Percentiles rank a stretch among this genome's conserved stretches.
phyloP scores from a whole-genome alignment of 2,329 filamentous ascomycete genomes.

The Plectosphaerella plurivora region DNA sequence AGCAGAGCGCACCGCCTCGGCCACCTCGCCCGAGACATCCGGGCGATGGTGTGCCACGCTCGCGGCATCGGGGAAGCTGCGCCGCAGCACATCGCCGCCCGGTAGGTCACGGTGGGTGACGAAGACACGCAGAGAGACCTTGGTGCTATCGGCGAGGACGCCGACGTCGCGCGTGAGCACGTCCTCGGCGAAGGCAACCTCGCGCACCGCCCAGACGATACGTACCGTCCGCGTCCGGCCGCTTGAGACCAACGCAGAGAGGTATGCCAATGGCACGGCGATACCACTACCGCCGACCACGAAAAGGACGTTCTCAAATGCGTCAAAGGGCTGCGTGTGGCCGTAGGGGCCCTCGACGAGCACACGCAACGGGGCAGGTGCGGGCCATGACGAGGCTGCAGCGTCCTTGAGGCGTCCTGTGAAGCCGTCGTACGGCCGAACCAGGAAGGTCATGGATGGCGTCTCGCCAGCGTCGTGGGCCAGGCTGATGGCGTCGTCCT shows the following conservation, averaged over 20 bases:
- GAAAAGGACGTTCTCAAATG: slow-evolving; percentile 34
- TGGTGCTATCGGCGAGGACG: slow-evolving; percentile 18
- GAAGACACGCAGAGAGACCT: slow-evolving; percentile 30
- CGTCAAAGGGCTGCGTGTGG: slow-evolving; percentile 28
- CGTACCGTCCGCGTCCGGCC: slow-evolving; percentile 18
- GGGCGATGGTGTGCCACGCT: slow-evolving; percentile 22
- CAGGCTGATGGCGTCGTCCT: not conserved
- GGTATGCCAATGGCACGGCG: slow-evolving; percentile 35
- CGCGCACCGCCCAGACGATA: slow-evolving; percentile 39
- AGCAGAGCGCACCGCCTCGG: slow-evolving; percentile 15
- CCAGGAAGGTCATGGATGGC: slow-evolving; percentile 34
- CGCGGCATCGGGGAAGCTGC: slow-evolving; percentile 11
- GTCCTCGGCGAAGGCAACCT: slow-evolving; percentile 29
- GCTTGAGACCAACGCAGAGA: slow-evolving; percentile 19
- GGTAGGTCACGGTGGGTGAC: slow-evolving; percentile 18
- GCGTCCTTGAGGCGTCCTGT: slow-evolving; percentile 29
- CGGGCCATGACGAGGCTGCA: slow-evolving; percentile 18
- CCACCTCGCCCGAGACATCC: slow-evolving; percentile 25
- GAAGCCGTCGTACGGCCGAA: slow-evolving; percentile 40
- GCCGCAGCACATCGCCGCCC: not conserved
- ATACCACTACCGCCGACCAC: slow-evolving; percentile 41
- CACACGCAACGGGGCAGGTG: slow-evolving; percentile 23
- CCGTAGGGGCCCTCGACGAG: slow-evolving; percentile 43
- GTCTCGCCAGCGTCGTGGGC: not conserved
- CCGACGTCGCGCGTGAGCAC: slow-evolving; percentile 27